Conservation (phyloP, 176 grass and related monocot species). For the Cymbopogon citratus region DNA sequence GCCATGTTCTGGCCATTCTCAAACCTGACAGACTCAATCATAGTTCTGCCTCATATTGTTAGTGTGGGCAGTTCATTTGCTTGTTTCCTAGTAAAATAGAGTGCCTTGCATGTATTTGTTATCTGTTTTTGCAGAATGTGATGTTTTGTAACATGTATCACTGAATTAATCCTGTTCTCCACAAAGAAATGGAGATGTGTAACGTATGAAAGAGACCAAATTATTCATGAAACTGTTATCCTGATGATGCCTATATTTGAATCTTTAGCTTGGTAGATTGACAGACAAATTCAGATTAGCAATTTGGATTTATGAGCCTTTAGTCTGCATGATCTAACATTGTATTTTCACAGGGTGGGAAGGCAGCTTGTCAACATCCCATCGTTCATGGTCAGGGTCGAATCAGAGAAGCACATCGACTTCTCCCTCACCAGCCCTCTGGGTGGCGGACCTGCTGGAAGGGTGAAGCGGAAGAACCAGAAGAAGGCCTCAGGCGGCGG, state of each 20-base stretch:
- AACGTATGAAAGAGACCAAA: neutral
- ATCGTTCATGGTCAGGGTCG: slow-evolving; percentile 72
- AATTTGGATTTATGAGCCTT: neutral
- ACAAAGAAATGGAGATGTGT: neutral
- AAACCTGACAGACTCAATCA: neutral
- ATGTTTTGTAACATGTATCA: neutral
- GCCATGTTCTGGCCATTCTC: neutral
- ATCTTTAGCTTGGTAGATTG: neutral
- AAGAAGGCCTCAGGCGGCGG: slow-evolving; percentile 54
- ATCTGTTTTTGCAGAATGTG: too few species aligned
- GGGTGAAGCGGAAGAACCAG: slow-evolving; percentile 66
- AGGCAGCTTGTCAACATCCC: slow-evolving; percentile 66
- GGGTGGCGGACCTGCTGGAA: slow-evolving; percentile 50
- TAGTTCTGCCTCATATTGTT: too few species aligned
- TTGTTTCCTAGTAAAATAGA: neutral
- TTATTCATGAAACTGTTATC: neutral
- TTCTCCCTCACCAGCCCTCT: slow-evolving; percentile 61
- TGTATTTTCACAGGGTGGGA: slow-evolving; percentile 38
- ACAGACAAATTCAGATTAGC: neutral
- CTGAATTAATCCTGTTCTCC: neutral
- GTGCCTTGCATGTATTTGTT: too few species aligned
- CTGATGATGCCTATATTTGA: too few species aligned
- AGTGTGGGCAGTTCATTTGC: neutral
- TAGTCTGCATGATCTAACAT: neutral
- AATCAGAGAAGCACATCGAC: slow-evolving; percentile 66